Conservation (phyloP, 352 stramenopile species). For the Pythium brassicae region DNA sequence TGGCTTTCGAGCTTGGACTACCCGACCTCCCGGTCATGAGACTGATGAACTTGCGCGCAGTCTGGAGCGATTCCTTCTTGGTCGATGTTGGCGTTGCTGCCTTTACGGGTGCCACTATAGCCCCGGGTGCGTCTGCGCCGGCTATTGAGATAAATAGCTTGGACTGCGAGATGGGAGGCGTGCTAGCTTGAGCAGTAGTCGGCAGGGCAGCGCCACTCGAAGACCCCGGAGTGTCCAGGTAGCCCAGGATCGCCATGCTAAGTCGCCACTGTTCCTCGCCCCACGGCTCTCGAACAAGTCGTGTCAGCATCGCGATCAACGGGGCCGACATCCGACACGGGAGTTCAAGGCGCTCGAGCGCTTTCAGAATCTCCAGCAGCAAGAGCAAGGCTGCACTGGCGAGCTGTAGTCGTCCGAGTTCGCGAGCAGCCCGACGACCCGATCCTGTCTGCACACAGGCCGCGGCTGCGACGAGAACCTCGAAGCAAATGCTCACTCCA, state of each 20-base stretch:
- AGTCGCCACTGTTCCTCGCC: constrained; percentile 37
- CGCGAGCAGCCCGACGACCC: not conserved
- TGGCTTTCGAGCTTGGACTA: constrained; percentile 4
- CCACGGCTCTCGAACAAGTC: constrained; percentile 28
- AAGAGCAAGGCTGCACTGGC: constrained; percentile 14
- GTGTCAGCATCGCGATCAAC: constrained; percentile 30
- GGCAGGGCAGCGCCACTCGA: no score
- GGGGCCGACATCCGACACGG: constrained; percentile 29
- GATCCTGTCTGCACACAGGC: not conserved
- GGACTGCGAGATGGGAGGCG: no score
- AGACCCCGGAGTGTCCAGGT: constrained; percentile 12
- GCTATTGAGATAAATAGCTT: not conserved
- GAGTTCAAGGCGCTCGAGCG: constrained; percentile 11
- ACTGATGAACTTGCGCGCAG: constrained; percentile 16
- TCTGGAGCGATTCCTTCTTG: constrained; percentile 16
- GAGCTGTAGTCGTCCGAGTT: not conserved
- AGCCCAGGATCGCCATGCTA: constrained; percentile 35
- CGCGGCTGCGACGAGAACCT: constrained; percentile 26
- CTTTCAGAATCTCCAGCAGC: constrained; percentile 40
- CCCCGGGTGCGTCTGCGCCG: not conserved
- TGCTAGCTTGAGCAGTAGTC: no score
- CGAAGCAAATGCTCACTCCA: constrained; percentile 22
- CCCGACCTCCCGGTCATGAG: constrained; percentile 24
- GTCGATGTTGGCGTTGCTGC: not conserved
- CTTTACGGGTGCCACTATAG: not conserved